These are phyloP conservation scores for Mycena leptocephala DNA, from an alignment of 768 basidiomycete species.

Conservation along the genomic window DNA sequence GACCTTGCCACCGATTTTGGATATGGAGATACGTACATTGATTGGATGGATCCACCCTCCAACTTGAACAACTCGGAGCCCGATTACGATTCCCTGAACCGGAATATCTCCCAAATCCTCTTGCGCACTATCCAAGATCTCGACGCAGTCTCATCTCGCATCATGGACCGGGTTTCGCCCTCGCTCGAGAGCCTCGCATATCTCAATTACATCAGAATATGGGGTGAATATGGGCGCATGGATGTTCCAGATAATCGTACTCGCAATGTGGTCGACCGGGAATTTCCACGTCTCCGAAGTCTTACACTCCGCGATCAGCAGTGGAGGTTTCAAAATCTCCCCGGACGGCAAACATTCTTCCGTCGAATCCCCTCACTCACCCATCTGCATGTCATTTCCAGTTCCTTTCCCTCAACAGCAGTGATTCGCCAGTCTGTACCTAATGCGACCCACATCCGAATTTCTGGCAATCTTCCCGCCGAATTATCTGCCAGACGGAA, in stretches of 20 bases:
- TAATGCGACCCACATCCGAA: conserved; percentile 23
- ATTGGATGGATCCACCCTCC: too few species aligned
- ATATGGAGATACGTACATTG: conserved; percentile 1
- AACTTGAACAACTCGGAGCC: too few species aligned
- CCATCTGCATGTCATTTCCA: conserved; percentile 25
- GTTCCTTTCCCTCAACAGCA: not conserved
- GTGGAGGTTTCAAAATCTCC: conserved; percentile 12
- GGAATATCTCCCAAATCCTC: conserved; percentile 6
- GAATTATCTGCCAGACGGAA: conserved; percentile 1
- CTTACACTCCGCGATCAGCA: conserved; percentile 7
- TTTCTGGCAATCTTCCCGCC: not conserved
- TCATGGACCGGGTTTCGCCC: conserved; percentile 22
- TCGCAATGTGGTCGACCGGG: conserved; percentile 13
- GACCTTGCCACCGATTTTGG: conserved; percentile 30
- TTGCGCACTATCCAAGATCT: conserved; percentile 9
- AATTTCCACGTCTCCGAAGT: conserved; percentile 19
- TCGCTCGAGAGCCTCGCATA: conserved; percentile 31
- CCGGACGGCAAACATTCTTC: not conserved
- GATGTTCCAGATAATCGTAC: conserved; percentile 6
- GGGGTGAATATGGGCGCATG: not conserved
- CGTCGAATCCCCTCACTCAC: conserved; percentile 19
- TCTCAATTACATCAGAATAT: conserved; percentile 26
- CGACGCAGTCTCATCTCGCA: conserved; percentile 22
- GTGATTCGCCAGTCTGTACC: conserved; percentile 6
- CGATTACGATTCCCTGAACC: conserved; percentile 5